A percentile compares a stretch with the other conserved stretches of the same genome.
Conservation (phyloP, 495 filamentous ascomycete species). For the Aspergillus sclerotioniger region DNA sequence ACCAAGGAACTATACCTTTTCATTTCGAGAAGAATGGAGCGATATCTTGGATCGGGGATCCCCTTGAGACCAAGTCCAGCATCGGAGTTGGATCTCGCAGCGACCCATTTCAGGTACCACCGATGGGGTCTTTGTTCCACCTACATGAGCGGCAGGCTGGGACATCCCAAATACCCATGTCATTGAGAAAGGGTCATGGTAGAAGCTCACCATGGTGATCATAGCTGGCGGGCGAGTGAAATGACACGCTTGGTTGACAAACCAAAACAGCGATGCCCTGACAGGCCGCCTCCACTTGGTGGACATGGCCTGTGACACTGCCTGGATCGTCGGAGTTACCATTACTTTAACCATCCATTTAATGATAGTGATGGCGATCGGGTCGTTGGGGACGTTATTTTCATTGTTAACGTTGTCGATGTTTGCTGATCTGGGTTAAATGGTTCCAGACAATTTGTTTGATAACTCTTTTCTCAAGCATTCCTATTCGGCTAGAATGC, state of each 20-base stretch:
- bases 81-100: constrained; percentile 19
- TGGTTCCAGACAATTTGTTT: background rate
- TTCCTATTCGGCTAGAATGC: background rate
- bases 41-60: background rate
- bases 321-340: constrained; percentile 12
- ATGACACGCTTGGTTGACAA: background rate
- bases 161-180: constrained; percentile 5
- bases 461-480: too few species aligned
- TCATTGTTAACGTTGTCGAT: constrained; percentile 1
- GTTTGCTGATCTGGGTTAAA: background rate
- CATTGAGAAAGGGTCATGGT: constrained; percentile 3
- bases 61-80: background rate
- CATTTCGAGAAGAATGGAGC: background rate
- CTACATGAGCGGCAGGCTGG: constrained; percentile 14
- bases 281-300: constrained; percentile 15
- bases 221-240: constrained; percentile 9
- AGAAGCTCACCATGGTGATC: constrained; percentile 11
- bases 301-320: constrained; percentile 16
- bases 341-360: constrained; percentile 10
- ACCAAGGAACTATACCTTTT: background rate
- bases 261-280: constrained; percentile 14
- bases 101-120: constrained; percentile 21
- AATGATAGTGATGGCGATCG: background rate
- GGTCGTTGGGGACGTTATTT: background rate
- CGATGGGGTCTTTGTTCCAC: constrained; percentile 16